Evolutionary conservation across 805 yeast species (phyloP).

Genomic region (Helenozyma baotianmanensis): DNA sequence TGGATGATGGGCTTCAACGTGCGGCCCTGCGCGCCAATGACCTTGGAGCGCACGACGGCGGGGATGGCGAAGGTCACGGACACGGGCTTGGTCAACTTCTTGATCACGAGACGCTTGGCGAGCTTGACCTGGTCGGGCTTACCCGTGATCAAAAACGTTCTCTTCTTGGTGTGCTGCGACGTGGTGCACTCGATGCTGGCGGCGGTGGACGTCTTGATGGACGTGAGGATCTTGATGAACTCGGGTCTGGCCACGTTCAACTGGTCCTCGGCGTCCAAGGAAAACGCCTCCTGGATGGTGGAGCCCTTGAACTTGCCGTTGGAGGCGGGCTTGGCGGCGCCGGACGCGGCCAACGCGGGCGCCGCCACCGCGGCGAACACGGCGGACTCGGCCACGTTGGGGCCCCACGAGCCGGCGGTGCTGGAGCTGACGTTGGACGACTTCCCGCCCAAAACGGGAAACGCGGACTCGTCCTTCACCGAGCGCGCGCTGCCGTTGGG

Average conservation of each 20-base stretch:
- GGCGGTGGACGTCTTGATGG: constrained; percentile 53
- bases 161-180: constrained; percentile 66
- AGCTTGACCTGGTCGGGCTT: constrained; percentile 55
- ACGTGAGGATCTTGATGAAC: constrained; percentile 59
- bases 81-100: constrained; percentile 73
- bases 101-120: constrained; percentile 74
- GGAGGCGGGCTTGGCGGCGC: constrained; percentile 3
- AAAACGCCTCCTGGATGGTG: constrained; percentile 73
- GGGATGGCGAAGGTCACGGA: constrained; percentile 62
- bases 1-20: constrained; percentile 75
- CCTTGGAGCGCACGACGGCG: constrained; percentile 64
- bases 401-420: constrained; percentile 40
- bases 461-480: constrained; percentile 50
- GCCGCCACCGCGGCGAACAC: constrained; percentile 17
- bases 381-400: constrained; percentile 21
- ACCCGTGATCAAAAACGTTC: constrained; percentile 83
- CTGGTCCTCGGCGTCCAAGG: constrained; percentile 67
- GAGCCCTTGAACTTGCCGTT: constrained; percentile 41
- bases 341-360: constrained; percentile 8
- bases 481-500: constrained; percentile 29
- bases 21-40: constrained; percentile 86
- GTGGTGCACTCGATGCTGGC: constrained; percentile 81
- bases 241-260: constrained; percentile 58
- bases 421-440: constrained; percentile 13
- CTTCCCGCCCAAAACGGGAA: constrained; percentile 61